A percentile compares a stretch with the other conserved stretches of the same genome.
phyloP scores from a whole-genome alignment of 225 moss, liverwort and hornwort species.

The Antitrichia curtipendula region DNA sequence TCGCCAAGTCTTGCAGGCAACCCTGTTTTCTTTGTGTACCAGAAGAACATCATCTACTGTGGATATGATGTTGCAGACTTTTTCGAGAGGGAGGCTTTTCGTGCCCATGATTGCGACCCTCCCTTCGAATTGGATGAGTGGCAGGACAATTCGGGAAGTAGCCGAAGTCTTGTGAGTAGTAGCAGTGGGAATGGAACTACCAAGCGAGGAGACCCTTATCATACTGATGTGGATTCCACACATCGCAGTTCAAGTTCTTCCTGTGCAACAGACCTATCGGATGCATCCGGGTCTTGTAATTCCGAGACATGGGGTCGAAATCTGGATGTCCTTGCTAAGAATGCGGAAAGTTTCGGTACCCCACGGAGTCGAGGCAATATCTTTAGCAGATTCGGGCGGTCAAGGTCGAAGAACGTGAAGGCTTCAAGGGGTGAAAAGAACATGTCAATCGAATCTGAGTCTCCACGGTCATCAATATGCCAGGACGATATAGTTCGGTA shows the following conservation, averaged over 20 bases:
- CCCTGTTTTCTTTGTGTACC: slow-evolving; percentile 78
- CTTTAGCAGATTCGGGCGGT: slow-evolving; percentile 46
- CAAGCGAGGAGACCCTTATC: slow-evolving; percentile 16
- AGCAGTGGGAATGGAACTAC: slow-evolving; percentile 43
- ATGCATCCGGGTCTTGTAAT: slow-evolving; percentile 33
- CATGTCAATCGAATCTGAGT: slow-evolving; percentile 15
- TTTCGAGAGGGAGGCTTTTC: slow-evolving; percentile 71
- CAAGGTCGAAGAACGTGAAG: slow-evolving; percentile 22
- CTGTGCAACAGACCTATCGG: slow-evolving; percentile 26
- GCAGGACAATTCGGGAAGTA: slow-evolving; percentile 32
- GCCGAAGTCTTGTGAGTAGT: slow-evolving; percentile 28
- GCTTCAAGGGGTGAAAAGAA: background rate
- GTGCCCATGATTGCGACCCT: slow-evolving; percentile 51
- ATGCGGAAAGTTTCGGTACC: slow-evolving; percentile 38
- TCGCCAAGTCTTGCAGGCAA: slow-evolving; percentile 79
- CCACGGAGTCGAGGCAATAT: slow-evolving; percentile 18
- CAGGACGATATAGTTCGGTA: slow-evolving; percentile 50
- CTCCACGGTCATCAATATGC: slow-evolving; percentile 24
- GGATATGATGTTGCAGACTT: slow-evolving; percentile 91
- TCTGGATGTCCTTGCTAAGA: slow-evolving; percentile 67
- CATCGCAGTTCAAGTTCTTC: slow-evolving; percentile 28
- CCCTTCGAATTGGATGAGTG: slow-evolving; percentile 50
- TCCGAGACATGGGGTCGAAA: slow-evolving; percentile 78
- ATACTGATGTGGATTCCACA: slow-evolving; percentile 28
- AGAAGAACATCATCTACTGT: slow-evolving; percentile 61